Evolutionary conservation across 805 yeast genomes (phyloP).

Genomic region (Teunomyces atbi): DNA sequence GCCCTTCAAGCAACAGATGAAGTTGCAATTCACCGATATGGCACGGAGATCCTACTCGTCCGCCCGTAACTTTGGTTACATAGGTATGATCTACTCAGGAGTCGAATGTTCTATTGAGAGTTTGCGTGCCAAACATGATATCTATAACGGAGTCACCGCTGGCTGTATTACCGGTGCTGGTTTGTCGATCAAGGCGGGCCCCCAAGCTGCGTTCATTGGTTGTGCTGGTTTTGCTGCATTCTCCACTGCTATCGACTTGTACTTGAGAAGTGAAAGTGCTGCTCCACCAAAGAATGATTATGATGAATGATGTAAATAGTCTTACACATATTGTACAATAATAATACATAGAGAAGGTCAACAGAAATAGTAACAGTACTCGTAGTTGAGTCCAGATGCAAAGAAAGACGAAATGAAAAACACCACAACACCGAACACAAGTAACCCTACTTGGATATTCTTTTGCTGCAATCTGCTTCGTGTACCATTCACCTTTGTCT

Average conservation of each 20-base stretch:
- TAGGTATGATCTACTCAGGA: slow-evolving; percentile 88
- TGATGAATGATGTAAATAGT: slow-evolving; percentile 43
- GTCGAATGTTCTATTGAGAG: slow-evolving; percentile 90
- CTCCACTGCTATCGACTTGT: slow-evolving; percentile 83
- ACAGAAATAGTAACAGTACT: slow-evolving; percentile 42
- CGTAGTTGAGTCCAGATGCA: slow-evolving; percentile 33
- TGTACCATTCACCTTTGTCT: not conserved
- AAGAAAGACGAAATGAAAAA: slow-evolving; percentile 22
- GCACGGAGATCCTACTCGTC: slow-evolving; percentile 81
- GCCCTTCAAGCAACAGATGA: slow-evolving; percentile 92
- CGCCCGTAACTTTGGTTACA: slow-evolving; percentile 92
- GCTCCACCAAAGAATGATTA: slow-evolving; percentile 88
- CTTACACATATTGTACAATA: slow-evolving; percentile 10
- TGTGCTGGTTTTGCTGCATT: slow-evolving; percentile 98
- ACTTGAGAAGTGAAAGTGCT: slow-evolving; percentile 78
- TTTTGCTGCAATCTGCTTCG: not conserved
- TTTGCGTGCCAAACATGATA: slow-evolving; percentile 83
- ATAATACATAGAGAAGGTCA: slow-evolving; percentile 12
- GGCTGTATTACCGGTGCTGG: slow-evolving; percentile 98
- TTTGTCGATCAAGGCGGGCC: slow-evolving; percentile 87
- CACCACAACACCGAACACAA: slow-evolving; percentile 7
- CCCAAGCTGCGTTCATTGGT: slow-evolving; percentile 85
- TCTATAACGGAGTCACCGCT: slow-evolving; percentile 87
- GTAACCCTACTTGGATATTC: not conserved
- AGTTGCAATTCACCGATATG: slow-evolving; percentile 88